Base-by-base conservation (phyloP, 805 yeast species). In the Candida succiphila region DNA sequence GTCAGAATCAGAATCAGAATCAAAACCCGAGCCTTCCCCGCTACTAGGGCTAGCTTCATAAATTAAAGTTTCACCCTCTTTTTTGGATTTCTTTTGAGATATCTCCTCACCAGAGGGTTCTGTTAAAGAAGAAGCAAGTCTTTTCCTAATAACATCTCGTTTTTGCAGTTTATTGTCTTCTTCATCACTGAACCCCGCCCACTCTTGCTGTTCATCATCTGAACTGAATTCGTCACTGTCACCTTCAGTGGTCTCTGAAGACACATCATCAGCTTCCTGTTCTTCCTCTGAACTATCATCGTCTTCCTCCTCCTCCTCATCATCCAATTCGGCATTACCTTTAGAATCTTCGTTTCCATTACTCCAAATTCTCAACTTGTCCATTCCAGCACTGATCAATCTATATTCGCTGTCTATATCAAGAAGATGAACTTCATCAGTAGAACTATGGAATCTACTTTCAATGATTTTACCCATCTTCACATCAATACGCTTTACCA, bases 371-470 rank as follows among this genome's bases (percentile, higher is more conserved):
- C 78, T 80, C 37, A 89, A 60, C 19, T 68, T 65, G 30, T 83
- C 89, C 87, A 88, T 80, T 16, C 95, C 92, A 5, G 81, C 86
- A 52, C 83, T 76, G 3, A 83, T 73, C 34, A 87, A 60, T 38
- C 95, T 69, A 49, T 86, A 92, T 36, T 80, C 81, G 42, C 52
- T 74, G 53, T 89, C 98, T 34, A 85, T 62, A 49, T 87, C 96
- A 41, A 89, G 60, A 29, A 69, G 65, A 0, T 72, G 67, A 2
- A 86, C 89, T 42, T 85, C 96, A 50, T 88, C 97, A 3, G 60
- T 52, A 6, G 58, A 52, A 13, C 81, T 72, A 49, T 87, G 96
- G 7, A 67, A 65, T 41, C 89, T 66, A 4, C 72, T 65, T 45
- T 78, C 88, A 5, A 72, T 62, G 4, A 81, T 67, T 42, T 69